Evolutionary conservation across 192 early-diverging fungal genomes (phyloP), one percentile per base, ranked within the genome.

Genomic region (Backusella morwellensis): DNA sequence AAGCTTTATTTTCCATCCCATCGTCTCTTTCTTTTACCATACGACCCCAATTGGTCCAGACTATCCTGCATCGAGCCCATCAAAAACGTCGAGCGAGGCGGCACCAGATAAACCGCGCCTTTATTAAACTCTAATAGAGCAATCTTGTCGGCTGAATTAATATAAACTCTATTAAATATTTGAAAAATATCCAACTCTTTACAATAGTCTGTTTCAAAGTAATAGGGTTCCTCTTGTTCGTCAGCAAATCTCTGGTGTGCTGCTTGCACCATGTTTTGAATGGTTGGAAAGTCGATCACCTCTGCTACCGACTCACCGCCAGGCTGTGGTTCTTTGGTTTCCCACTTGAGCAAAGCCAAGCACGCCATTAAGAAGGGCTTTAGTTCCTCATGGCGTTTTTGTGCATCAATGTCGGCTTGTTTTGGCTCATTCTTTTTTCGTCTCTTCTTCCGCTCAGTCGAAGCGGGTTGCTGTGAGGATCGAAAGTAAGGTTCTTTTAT

Each of bases 41-140:
- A 63, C 8, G 56, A 19, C 66, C 35, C 56, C 29, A 78, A 73
- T 35, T 70, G 54, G 3, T 68, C 32, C 35, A 78, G 36, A 41
- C 77, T 78, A 44, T 72, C 47, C n/a, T 73, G 71, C n/a, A 78
- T 36, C 29, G 71, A 66, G 40, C 77, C 71, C 71, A 78, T 73
- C 52, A 78, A 68, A 44, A 78, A 78, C 14, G 59, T 68, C 0
- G 77, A 52, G 3, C 44, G 12, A 7, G 71, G 66, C 4, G 77
- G 77, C 54, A 78, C 54, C n/a, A 78, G 29, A 54, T 78, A 78
- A 32, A 35, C 32, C 12, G 50, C 40, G 2, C 12, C 29, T 44
- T 40, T 40, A 4, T 41, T 72, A 6, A 72, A 44, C 26, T 72
- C 40, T 32, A 72, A 44, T 47, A 72, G 42, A 32, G 40, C 34